Conservation (phyloP, 208 protist species). For the Crithidia thermophila region DNA sequence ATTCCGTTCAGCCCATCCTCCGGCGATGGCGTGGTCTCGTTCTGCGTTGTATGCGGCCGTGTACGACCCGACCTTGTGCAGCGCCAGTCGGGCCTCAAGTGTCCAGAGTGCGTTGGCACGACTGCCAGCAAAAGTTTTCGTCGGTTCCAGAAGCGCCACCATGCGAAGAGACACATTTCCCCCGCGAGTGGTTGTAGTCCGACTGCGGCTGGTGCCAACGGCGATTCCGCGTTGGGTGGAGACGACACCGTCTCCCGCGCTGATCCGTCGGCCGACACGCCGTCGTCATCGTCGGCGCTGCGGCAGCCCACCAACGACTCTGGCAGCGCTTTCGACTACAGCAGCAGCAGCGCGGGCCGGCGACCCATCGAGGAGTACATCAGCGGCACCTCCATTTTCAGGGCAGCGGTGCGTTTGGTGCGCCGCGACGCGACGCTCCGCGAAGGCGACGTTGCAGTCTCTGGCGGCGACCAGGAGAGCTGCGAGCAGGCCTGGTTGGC, state of each 20-base stretch:
- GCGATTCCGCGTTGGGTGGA: no score
- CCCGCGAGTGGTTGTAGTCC: no score
- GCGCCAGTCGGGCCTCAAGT: conserved; percentile 64
- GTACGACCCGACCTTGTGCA: conserved; percentile 43
- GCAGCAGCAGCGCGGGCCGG: conserved; percentile 5
- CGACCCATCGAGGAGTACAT: conserved; percentile 68
- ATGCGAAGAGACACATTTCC: no score
- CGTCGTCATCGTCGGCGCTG: conserved; percentile 10
- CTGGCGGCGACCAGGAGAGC: background rate
- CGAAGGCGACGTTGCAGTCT: background rate
- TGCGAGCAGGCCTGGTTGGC: background rate
- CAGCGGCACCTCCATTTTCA: conserved; percentile 47
- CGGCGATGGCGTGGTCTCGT: conserved; percentile 15
- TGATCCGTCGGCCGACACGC: no score
- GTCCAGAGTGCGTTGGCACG: conserved; percentile 50
- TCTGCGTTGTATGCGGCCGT: conserved; percentile 66
- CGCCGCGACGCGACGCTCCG: background rate
- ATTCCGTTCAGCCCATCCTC: background rate
- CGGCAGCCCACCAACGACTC: background rate
- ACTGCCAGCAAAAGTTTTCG: conserved; percentile 42
- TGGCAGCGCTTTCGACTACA: background rate
- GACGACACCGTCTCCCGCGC: no score
- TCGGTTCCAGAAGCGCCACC: conserved; percentile 47
- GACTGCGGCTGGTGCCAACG: no score
- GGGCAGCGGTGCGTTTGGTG: conserved; percentile 26